Conservation (phyloP, 1,139 yeast species). For the Suzukiozyma palmioleophila region DNA sequence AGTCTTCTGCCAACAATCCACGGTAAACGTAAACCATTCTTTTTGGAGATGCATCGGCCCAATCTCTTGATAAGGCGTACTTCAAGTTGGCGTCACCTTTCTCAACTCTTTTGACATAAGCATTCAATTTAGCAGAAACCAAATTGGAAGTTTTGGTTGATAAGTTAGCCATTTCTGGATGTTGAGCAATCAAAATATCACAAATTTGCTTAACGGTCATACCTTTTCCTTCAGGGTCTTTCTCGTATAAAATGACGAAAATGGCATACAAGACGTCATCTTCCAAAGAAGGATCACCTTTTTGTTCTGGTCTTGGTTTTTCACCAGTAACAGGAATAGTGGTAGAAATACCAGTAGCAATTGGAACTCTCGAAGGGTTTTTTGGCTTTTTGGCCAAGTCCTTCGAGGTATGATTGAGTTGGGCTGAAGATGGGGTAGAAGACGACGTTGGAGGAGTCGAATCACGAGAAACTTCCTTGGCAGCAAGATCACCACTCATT, state of each 20-base stretch:
- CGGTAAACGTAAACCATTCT: conserved; percentile 85
- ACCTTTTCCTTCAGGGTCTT: conserved; percentile 65
- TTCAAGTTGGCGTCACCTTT: conserved; percentile 69
- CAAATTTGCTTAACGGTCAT: conserved; percentile 85
- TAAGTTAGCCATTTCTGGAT: conserved; percentile 76
- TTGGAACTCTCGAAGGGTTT: conserved; percentile 41
- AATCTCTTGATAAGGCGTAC: conserved; percentile 75
- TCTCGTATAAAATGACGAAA: conserved; percentile 62
- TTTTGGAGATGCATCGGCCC: conserved; percentile 87
- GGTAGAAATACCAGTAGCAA: conserved; percentile 71
- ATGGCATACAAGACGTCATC: conserved; percentile 75
- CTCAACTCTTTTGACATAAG: conserved; percentile 78
- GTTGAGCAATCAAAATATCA: conserved; percentile 64
- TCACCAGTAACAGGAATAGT: conserved; percentile 80
- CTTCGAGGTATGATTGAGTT: conserved; percentile 6
- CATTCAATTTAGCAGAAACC: conserved; percentile 77
- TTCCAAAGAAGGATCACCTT: conserved; percentile 57
- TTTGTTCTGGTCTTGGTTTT: conserved; percentile 66
- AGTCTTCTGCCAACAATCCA: conserved; percentile 68
- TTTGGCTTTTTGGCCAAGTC: conserved; percentile 28
- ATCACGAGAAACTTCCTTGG: conserved; percentile 19
- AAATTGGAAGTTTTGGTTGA: conserved; percentile 78
- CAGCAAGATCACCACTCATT: conserved; percentile 18
- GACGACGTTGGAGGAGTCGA: conserved; percentile 25
- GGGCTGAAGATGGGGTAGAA: conserved; percentile 13